phyloP scores from a whole-genome alignment of 75 land plant genomes.

The Cunninghamia lanceolata region DNA sequence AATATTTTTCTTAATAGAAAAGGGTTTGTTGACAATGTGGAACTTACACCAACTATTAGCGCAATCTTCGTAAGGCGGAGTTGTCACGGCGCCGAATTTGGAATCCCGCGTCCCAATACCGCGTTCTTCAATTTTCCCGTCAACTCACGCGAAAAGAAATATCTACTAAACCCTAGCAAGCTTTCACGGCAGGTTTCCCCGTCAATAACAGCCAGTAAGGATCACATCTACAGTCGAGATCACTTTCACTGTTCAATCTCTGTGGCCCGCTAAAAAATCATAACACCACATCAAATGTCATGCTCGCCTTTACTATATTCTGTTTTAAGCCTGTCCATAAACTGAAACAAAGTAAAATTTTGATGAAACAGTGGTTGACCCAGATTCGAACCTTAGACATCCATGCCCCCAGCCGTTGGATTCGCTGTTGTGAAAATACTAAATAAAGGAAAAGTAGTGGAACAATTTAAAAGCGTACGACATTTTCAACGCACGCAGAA shows the following conservation, averaged over 20 bases:
- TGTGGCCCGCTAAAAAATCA: background rate
- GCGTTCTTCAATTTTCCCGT: background rate
- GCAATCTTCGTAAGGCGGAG: conserved; percentile 1
- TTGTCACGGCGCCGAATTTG: conserved; percentile 5
- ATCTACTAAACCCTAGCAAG: conserved; percentile 2
- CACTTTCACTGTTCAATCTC: background rate
- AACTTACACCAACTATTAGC: conserved; percentile 8
- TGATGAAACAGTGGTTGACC: background rate
- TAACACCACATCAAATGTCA: background rate
- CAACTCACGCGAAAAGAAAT: background rate
- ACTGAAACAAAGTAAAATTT: background rate
- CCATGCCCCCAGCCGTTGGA: background rate
- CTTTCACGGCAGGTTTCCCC: background rate
- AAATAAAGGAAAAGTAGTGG: background rate
- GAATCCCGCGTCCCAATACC: conserved; percentile 12
- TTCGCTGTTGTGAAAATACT: background rate
- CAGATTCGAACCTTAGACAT: conserved; percentile 2
- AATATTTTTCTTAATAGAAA: background rate
- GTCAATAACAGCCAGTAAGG: conserved; percentile 2
- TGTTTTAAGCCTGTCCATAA: background rate
- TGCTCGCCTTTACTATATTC: background rate
- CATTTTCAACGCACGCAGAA: background rate
- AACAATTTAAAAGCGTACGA: background rate
- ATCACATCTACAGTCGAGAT: background rate
- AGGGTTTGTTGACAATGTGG: background rate